These are phyloP conservation scores for Linum usitatissimum DNA, from an alignment of 345 rosid species.

Conservation along the genomic window DNA sequence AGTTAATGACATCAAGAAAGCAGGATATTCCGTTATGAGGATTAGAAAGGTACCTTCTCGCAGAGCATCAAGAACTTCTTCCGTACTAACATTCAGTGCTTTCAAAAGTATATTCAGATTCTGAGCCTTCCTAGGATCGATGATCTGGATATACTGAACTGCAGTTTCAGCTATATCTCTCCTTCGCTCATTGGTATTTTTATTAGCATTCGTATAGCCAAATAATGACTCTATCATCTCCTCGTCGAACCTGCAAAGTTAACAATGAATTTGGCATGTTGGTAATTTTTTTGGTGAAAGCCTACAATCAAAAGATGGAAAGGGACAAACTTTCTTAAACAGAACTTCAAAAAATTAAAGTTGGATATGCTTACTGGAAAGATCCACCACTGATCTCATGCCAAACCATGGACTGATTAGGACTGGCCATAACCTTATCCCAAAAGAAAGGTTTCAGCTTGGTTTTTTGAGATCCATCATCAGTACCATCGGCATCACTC, in stretches of 20 bases:
- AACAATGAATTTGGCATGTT: background rate
- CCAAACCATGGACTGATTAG: conserved; percentile 22
- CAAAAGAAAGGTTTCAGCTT: conserved; percentile 25
- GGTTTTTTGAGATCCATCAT: conserved; percentile 10
- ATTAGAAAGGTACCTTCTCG: conserved; percentile 13
- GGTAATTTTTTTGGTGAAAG: background rate
- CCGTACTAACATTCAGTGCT: conserved; percentile 22
- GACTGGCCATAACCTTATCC: conserved; percentile 23
- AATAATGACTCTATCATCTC: conserved; percentile 27
- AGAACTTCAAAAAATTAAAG: background rate
- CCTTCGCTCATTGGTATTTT: conserved; percentile 9
- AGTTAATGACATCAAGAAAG: too few relatives aligned
- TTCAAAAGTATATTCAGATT: conserved; percentile 20
- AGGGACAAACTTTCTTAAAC: background rate
- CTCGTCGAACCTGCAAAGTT: conserved; percentile 21
- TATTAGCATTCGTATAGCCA: conserved; percentile 12
- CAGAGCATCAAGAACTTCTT: conserved; percentile 20
- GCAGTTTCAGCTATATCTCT: conserved; percentile 12
- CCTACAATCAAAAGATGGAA: background rate
- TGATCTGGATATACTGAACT: conserved; percentile 16
- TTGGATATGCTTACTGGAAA: conserved; percentile 18
- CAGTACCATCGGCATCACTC: conserved; percentile 1
- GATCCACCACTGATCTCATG: conserved; percentile 22
- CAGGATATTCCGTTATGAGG: too few relatives aligned
- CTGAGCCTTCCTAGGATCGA: conserved; percentile 23